Base-by-base conservation (phyloP, 2,329 filamentous ascomycete genomes). In the Neopestalotiopsis rosae region DNA sequence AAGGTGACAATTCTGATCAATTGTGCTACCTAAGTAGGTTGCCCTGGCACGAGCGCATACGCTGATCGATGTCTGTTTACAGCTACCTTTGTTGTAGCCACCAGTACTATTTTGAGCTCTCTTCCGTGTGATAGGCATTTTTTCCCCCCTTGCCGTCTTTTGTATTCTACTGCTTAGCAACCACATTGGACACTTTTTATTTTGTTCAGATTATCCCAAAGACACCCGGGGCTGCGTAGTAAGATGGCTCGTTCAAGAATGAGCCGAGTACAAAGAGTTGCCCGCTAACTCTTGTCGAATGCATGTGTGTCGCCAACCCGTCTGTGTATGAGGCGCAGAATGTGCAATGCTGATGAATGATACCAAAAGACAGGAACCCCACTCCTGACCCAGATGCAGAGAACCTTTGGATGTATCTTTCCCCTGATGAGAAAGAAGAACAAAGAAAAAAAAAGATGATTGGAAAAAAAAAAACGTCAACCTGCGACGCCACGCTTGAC, bases 401-500 rank as follows among this genome's bases (percentile, higher is more conserved):
- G 58, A 28, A 61, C 34, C 58, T 24, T 58, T 61, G 30, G 30
- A 32, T 40, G 34, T 61, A 13, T 30, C 58, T 61, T 61, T 61
- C 58, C 58, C 28, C 30, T 65, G 24, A 52, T 65, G 24, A 61
- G 34, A 65, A 61, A 61, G 58, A 61, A 61, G 32, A 32, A 61
- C 17, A 24, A 28, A 64, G n/a, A 64, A 5, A 13, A 64, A 64
- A 20, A 4, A 49, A 20, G 42, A 64, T 38, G 17, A 10, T 6
- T 12, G 17, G 13, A 20, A 59, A 14, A 20, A 59, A 59, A 66
- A 67, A 56, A 38, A 38, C 28, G 28, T 59, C 45, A 56, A 67
- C 56, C 65, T 30, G 65, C 65, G 56, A 67, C 65, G 65, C 65
- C 65, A 67, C 65, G 65, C 65, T 67, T 57, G 42, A 49, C 40